Evolutionary conservation across 1,139 yeast genomes (phyloP).

Genomic region (Taphrina populina): DNA sequence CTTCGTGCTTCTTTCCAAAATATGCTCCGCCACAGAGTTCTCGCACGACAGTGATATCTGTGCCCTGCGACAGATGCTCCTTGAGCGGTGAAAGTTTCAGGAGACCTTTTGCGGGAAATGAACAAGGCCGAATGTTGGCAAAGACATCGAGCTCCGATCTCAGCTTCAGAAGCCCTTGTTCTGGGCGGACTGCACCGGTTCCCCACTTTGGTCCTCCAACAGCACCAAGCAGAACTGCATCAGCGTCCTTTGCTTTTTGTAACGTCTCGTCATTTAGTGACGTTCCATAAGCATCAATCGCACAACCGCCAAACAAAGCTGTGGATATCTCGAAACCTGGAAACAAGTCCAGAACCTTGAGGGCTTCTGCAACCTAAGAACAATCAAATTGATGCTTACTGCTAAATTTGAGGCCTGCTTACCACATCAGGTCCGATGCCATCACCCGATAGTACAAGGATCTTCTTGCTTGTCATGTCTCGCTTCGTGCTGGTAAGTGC

Average conservation of each 20-base stretch:
- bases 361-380: constrained; percentile 64
- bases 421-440: constrained; percentile 89
- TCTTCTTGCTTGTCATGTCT: constrained; percentile 53
- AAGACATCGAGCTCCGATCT: constrained; percentile 90
- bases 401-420: neutral
- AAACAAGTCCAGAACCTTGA: constrained; percentile 82
- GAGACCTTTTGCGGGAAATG: constrained; percentile 82
- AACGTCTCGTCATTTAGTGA: constrained; percentile 89
- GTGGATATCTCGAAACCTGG: constrained; percentile 58
- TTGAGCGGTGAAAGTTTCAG: constrained; percentile 85
- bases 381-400: neutral
- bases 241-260: constrained; percentile 80
- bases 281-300: constrained; percentile 91
- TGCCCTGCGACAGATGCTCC: constrained; percentile 79
- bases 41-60: constrained; percentile 87
- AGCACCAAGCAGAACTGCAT: constrained; percentile 93
- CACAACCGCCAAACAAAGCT: constrained; percentile 95
- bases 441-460: constrained; percentile 92
- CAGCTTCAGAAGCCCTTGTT: constrained; percentile 89
- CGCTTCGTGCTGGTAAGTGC: no score
- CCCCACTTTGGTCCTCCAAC: constrained; percentile 99
- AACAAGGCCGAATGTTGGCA: constrained; percentile 95
- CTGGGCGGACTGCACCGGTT: constrained; percentile 90
- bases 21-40: constrained; percentile 97
- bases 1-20: constrained; percentile 93